These are phyloP conservation scores for Tubosaeta sp. DNA, from an alignment of 768 basidiomycete species.

Conservation along the genomic window DNA sequence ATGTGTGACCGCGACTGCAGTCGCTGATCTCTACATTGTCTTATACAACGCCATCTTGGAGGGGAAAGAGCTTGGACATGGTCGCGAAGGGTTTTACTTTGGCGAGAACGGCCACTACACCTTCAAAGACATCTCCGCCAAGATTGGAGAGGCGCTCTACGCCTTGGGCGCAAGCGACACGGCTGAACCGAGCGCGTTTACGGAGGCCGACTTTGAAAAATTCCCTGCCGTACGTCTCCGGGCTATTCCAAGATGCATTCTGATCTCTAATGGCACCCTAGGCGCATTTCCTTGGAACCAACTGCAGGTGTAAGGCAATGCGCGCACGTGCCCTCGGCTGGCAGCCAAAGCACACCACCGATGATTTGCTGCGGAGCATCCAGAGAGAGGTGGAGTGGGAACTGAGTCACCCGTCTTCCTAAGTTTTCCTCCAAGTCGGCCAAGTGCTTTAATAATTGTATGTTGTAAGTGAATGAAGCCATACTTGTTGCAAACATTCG, in stretches of 20 bases:
- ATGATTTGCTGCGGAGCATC: conserved; percentile 21
- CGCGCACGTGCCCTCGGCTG: conserved; percentile 25
- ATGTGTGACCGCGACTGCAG: background rate
- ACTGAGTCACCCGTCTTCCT: conserved; percentile 6
- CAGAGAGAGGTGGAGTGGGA: conserved; percentile 19
- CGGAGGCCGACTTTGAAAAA: conserved; percentile 18
- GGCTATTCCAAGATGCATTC: background rate
- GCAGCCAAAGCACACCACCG: conserved; percentile 29
- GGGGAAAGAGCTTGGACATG: conserved; percentile 15
- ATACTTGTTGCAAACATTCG: no score
- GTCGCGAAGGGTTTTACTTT: conserved; percentile 51
- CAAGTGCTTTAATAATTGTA: no score
- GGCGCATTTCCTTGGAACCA: conserved; percentile 18
- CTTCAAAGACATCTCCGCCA: conserved; percentile 41
- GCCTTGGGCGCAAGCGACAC: conserved; percentile 17
- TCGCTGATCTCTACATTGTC: conserved; percentile 40
- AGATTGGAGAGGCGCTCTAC: conserved; percentile 34
- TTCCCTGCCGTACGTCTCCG: conserved; percentile 2
- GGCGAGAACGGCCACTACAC: conserved; percentile 48
- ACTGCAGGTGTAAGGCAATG: conserved; percentile 17
- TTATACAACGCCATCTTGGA: conserved; percentile 38
- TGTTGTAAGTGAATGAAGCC: no score
- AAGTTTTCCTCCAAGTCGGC: background rate
- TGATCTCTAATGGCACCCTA: conserved; percentile 3
- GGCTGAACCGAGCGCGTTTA: conserved; percentile 40